These are phyloP conservation scores for Amniculicola lignicola DNA, from an alignment of 495 filamentous ascomycete genomes.

Conservation along the genomic window DNA sequence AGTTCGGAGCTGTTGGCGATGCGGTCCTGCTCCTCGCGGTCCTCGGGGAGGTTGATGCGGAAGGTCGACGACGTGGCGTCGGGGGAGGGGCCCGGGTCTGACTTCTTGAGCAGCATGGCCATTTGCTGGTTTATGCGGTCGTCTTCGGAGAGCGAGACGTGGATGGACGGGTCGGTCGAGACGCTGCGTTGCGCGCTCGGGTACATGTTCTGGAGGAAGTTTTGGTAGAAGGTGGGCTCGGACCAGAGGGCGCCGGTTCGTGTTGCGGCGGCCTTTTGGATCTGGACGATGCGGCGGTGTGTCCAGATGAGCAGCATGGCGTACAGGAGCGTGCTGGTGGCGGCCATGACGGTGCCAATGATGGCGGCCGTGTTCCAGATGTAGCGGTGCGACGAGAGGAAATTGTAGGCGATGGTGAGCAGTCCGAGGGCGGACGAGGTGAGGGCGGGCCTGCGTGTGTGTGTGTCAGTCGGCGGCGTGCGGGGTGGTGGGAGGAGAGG, in stretches of 20 bases:
- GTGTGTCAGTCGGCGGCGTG: slow-evolving; percentile 9
- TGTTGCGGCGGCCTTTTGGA: slow-evolving; percentile 8
- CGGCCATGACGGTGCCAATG: slow-evolving; percentile 32
- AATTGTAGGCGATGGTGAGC: slow-evolving; percentile 42
- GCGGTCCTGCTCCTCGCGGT: slow-evolving; percentile 29
- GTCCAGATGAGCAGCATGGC: slow-evolving; percentile 39
- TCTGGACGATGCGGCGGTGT: slow-evolving; percentile 33
- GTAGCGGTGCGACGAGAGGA: slow-evolving; percentile 36
- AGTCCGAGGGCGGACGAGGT: slow-evolving; percentile 40
- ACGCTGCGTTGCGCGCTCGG: slow-evolving; percentile 14
- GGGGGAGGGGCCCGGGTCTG: slow-evolving; percentile 26
- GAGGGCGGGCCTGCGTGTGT: slow-evolving; percentile 25
- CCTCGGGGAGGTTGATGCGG: slow-evolving; percentile 33
- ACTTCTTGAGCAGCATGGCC: slow-evolving; percentile 37
- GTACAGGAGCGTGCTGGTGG: slow-evolving; percentile 38
- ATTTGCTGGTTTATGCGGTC: slow-evolving; percentile 43
- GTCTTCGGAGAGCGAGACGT: slow-evolving; percentile 40
- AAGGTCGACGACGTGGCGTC: slow-evolving; percentile 35
- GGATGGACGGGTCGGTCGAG: background rate
- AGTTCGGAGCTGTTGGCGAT: slow-evolving; percentile 25
- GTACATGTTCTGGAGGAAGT: slow-evolving; percentile 38
- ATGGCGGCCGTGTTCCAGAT: slow-evolving; percentile 37
- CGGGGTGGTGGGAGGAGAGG: background rate
- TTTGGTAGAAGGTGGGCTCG: slow-evolving; percentile 35
- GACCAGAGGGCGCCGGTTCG: slow-evolving; percentile 18